phyloP scores from a whole-genome alignment of 257 asterid genomes.

The Hygrophila difformis region DNA sequence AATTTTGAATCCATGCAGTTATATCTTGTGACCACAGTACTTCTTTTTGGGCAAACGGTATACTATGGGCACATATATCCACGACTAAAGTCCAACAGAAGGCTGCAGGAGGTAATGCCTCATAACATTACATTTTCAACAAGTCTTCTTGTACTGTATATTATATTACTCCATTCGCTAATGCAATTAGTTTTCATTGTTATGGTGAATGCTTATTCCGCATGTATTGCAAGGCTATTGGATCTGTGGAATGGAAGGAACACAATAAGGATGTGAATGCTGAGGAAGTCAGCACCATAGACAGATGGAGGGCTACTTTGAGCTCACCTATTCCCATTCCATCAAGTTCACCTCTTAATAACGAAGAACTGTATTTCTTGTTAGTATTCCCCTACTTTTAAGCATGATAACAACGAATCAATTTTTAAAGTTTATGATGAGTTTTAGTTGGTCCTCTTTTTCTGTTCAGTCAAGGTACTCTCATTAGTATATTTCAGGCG shows the following conservation, averaged over 20 bases:
- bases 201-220: too few relatives aligned
- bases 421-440: not conserved
- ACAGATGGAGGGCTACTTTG: constrained; percentile 12
- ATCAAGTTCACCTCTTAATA: constrained; percentile 10
- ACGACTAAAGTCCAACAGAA: constrained; percentile 31
- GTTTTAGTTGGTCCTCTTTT: not conserved
- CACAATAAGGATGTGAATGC: constrained; percentile 19
- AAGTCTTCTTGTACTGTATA: too few relatives aligned
- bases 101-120: constrained; percentile 29
- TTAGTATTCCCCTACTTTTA: constrained; percentile 17
- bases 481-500: constrained; percentile 5
- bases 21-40: constrained; percentile 36
- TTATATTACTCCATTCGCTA: too few relatives aligned
- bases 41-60: constrained; percentile 37
- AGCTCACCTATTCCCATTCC: constrained; percentile 55
- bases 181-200: too few relatives aligned
- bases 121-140: not conserved
- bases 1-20: constrained; percentile 30
- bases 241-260: constrained; percentile 24
- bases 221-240: constrained; percentile 25
- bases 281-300: constrained; percentile 9
- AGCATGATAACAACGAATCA: too few relatives aligned
- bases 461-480: not conserved
- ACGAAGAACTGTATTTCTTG: constrained; percentile 44
- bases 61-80: constrained; percentile 47